Conservation (phyloP, 306 rosid species). For the Lablab purpureus region DNA sequence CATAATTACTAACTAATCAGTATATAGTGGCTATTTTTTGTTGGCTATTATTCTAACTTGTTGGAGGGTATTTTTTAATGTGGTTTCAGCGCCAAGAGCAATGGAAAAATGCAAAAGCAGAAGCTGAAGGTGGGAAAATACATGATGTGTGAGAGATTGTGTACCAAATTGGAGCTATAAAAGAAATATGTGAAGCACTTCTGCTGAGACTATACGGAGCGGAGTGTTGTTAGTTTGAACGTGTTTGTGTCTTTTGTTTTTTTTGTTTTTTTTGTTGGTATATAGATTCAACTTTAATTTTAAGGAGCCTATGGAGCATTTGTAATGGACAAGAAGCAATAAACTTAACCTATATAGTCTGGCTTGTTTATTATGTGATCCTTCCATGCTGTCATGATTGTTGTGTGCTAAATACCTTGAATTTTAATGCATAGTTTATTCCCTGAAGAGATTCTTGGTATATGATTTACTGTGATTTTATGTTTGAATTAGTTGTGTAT, state of each 20-base stretch:
- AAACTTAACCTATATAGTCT: constrained; percentile 69
- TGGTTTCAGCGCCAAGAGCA: constrained; percentile 91
- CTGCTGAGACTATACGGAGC: constrained; percentile 46
- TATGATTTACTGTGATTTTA: constrained; percentile 43
- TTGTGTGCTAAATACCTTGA: constrained; percentile 65
- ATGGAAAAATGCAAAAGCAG: constrained; percentile 99
- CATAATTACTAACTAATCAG: background rate
- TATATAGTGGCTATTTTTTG: background rate
- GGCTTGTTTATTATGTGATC: constrained; percentile 68
- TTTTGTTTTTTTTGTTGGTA: constrained; percentile 57
- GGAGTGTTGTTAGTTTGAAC: constrained; percentile 56
- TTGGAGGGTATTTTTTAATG: constrained; percentile 9
- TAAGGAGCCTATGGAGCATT: constrained; percentile 51
- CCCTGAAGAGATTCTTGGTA: constrained; percentile 55
- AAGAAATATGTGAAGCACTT: constrained; percentile 46
- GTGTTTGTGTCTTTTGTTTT: constrained; percentile 52
- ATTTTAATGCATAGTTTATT: constrained; percentile 52
- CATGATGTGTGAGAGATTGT: constrained; percentile 25
- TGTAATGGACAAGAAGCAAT: constrained; percentile 78
- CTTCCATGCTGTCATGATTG: constrained; percentile 67
- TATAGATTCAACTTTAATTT: constrained; percentile 66
- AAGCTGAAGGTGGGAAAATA: constrained; percentile 63
- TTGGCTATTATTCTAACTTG: constrained; percentile 17
- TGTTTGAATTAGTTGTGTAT: constrained; percentile 27
- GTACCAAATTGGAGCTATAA: constrained; percentile 42